Conservation (phyloP, 164 flowering plant genomes). For the Magnolia officinalis region DNA sequence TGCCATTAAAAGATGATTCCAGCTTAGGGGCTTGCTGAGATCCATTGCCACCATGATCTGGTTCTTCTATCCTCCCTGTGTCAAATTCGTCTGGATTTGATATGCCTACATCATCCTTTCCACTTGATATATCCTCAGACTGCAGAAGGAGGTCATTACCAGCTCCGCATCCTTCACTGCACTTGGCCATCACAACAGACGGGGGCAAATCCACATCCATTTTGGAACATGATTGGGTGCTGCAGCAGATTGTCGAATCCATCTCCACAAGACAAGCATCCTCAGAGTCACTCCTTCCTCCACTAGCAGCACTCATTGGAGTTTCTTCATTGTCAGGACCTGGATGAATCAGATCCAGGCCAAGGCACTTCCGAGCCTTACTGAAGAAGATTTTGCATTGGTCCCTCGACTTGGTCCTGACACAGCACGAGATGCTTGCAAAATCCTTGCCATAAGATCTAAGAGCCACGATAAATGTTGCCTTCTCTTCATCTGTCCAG, state of each 20-base stretch:
- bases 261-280: conserved; percentile 61
- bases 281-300: conserved; percentile 69
- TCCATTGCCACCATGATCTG: conserved; percentile 4
- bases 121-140: conserved; percentile 22
- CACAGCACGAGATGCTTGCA: conserved; percentile 55
- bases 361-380: conserved; percentile 82
- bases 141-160: conserved; percentile 9
- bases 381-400: conserved; percentile 91
- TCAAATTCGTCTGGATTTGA: conserved; percentile 20
- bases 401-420: conserved; percentile 64
- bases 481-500: conserved; percentile 97
- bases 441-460: conserved; percentile 81
- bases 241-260: conserved; percentile 51
- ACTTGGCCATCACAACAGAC: conserved; percentile 17
- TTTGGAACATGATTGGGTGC: conserved; percentile 39
- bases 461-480: conserved; percentile 60
- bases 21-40: conserved; percentile 12
- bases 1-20: conserved; percentile 16
- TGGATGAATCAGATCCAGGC: conserved; percentile 55
- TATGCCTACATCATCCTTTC: conserved; percentile 9
- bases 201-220: conserved; percentile 41
- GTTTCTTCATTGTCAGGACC: conserved; percentile 31
- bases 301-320: conserved; percentile 50
- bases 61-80: conserved; percentile 5
- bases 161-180: conserved; percentile 23